Evolutionary conservation across 768 basidiomycete genomes (phyloP).

Genomic region (Boletus insuetus): DNA sequence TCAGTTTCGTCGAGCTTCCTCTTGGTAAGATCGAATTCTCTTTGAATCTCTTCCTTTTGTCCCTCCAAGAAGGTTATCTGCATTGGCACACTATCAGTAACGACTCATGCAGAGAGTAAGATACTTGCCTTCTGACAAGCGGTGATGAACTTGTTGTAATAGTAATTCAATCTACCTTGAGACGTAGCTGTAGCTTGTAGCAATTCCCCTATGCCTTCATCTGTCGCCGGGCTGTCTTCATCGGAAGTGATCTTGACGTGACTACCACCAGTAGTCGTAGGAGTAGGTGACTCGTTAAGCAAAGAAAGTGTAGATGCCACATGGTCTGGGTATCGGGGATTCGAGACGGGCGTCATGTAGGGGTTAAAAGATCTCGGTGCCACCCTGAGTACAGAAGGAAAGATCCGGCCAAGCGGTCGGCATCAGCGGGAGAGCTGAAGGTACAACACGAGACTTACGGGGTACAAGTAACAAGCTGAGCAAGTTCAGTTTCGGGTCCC

Average conservation of each 20-base stretch:
- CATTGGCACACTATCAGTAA: background rate
- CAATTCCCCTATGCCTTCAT: slow-evolving; percentile 5
- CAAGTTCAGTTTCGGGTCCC: background rate
- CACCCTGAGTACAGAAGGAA: slow-evolving; percentile 1
- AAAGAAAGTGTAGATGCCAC: background rate
- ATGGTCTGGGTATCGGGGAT: slow-evolving; percentile 13
- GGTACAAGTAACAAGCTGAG: slow-evolving; percentile 6
- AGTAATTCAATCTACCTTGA: slow-evolving; percentile 12
- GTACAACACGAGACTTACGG: slow-evolving; percentile 14
- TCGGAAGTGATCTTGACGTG: background rate
- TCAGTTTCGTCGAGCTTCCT: slow-evolving; percentile 21
- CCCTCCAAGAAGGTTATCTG: slow-evolving; percentile 17
- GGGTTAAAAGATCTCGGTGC: slow-evolving; percentile 20
- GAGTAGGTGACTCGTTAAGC: slow-evolving; percentile 5
- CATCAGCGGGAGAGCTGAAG: background rate
- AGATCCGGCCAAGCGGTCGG: background rate
- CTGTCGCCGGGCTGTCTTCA: background rate
- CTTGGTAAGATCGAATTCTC: slow-evolving; percentile 10
- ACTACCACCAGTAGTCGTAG: background rate
- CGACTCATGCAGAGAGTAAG: background rate
- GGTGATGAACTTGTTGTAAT: slow-evolving; percentile 8
- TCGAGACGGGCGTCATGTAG: slow-evolving; percentile 27
- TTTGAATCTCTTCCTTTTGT: slow-evolving; percentile 17
- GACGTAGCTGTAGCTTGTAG: slow-evolving; percentile 16
- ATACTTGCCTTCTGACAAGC: slow-evolving; percentile 12